Base-by-base conservation (phyloP, 148 eudicot species). In the Limonium bicolor region DNA sequence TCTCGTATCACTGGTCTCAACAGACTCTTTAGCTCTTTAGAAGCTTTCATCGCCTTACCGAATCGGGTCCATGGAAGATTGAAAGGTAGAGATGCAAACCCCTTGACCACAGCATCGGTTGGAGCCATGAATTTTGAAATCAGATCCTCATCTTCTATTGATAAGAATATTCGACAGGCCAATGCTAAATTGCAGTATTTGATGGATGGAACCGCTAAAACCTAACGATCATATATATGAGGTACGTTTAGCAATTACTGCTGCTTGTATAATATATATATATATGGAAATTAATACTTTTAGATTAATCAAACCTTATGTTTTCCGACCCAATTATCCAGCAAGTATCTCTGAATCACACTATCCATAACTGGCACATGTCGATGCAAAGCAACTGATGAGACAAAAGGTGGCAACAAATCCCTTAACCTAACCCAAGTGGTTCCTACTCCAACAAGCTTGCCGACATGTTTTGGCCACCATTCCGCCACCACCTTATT, bases 51-150 rank as follows among this genome's bases (percentile, higher is more conserved):
- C 2, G 41, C 41, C 15, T 21, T 19, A 36, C 41, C 41, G 9
- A 36, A 36, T 13, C 18, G 41, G 41, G 20, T 36, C 41, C 41
- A 36, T 12, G 41, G 41, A 15, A 36, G 20, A 36, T 36, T 36
- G 15, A 36, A 15, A 14, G 41, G 41, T 5, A 36, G 41, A 3
- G 8, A 14, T 15, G 9, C 16, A 16, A n/a, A n/a, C 41, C 41
- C 41, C 9, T 3, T 21, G 4, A 14, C 18, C 7, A 36, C 0
- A 15, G 1, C 9, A n/a, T 16, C 9, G 5, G 19, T 4, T 14
- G 8, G 9, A 14, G 7, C 41, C 3, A 3, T 12, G 10, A 36
- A 36, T 16, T 36, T 4, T 36, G 15, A 9, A 21, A 36, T 5
- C 18, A 36, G 8, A 16, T 36, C 20, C 7, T 19, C 41, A 14